These are phyloP conservation scores for Salix suchowensis DNA, from an alignment of 345 rosid genomes.

Conservation along the genomic window DNA sequence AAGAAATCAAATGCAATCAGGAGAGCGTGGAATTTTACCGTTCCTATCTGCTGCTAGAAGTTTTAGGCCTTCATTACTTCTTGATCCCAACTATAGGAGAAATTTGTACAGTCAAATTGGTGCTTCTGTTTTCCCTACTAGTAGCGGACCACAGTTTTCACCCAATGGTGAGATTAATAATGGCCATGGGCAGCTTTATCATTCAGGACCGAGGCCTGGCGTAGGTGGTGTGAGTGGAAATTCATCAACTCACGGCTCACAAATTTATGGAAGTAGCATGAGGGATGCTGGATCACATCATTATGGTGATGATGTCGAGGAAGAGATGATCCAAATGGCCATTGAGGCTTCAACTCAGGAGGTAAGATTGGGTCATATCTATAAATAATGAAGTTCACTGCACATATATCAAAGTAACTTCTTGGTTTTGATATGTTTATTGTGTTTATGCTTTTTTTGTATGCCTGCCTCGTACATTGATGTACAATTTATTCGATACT, in stretches of 20 bases:
- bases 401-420: constrained; percentile 14
- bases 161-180: constrained; percentile 31
- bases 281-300: constrained; percentile 26
- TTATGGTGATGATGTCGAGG: constrained; percentile 45
- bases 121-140: constrained; percentile 34
- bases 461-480: constrained; percentile 5
- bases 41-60: constrained; percentile 59
- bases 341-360: constrained; percentile 74
- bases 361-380: constrained; percentile 28
- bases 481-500: constrained; percentile 44
- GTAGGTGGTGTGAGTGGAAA: constrained; percentile 21
- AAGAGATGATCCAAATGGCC: constrained; percentile 70
- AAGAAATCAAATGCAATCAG: constrained; percentile 31
- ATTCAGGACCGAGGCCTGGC: constrained; percentile 37
- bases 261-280: constrained; percentile 28
- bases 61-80: constrained; percentile 68
- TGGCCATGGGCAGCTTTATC: constrained; percentile 34
- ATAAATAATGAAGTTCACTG: constrained; percentile 12
- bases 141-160: constrained; percentile 15
- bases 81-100: constrained; percentile 71
- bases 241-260: constrained; percentile 26
- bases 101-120: constrained; percentile 49
- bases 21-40: constrained; percentile 41
- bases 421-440: neutral
- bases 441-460: neutral